phyloP scores from a whole-genome alignment of 768 basidiomycete genomes.

The Coprinopsis sp. region DNA sequence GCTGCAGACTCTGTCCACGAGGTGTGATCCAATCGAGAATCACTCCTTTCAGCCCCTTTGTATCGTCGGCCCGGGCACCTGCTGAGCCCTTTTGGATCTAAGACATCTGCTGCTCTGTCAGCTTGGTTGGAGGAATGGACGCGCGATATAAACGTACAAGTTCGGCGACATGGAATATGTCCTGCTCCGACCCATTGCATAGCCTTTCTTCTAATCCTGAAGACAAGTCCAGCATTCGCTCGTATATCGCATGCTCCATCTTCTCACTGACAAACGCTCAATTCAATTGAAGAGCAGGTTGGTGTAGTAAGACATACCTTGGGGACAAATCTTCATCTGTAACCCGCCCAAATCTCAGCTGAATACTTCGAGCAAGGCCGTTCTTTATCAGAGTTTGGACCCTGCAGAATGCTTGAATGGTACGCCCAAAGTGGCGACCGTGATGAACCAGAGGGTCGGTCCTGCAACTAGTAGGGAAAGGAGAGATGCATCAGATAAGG shows the following conservation, averaged over 20 bases:
- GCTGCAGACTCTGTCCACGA: constrained; percentile 3
- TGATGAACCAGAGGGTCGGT: constrained; percentile 18
- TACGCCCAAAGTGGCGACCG: constrained; percentile 18
- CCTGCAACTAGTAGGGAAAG: background rate
- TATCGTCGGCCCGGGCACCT: constrained; percentile 10
- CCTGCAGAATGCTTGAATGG: constrained; percentile 17
- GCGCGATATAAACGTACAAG: constrained; percentile 8
- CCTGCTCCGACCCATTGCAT: constrained; percentile 12
- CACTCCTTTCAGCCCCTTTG: constrained; percentile 1
- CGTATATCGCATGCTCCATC: constrained; percentile 13
- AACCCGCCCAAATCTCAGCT: constrained; percentile 6
- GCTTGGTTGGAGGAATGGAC: background rate
- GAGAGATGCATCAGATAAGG: too few relatives aligned
- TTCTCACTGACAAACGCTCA: constrained; percentile 9
- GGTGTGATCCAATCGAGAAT: constrained; percentile 18
- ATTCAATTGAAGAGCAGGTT: background rate
- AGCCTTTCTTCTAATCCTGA: constrained; percentile 15
- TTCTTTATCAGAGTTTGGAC: constrained; percentile 16
- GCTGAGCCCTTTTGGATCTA: constrained; percentile 15
- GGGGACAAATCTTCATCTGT: constrained; percentile 4
- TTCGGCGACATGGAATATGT: constrained; percentile 12
- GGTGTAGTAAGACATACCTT: background rate
- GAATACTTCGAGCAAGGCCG: constrained; percentile 9
- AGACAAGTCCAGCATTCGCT: constrained; percentile 10
- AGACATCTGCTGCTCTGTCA: too few relatives aligned